Percentiles rank a stretch among this genome's conserved stretches.
phyloP scores from a whole-genome alignment of 208 protist species.

The Leishmania mexicana region DNA sequence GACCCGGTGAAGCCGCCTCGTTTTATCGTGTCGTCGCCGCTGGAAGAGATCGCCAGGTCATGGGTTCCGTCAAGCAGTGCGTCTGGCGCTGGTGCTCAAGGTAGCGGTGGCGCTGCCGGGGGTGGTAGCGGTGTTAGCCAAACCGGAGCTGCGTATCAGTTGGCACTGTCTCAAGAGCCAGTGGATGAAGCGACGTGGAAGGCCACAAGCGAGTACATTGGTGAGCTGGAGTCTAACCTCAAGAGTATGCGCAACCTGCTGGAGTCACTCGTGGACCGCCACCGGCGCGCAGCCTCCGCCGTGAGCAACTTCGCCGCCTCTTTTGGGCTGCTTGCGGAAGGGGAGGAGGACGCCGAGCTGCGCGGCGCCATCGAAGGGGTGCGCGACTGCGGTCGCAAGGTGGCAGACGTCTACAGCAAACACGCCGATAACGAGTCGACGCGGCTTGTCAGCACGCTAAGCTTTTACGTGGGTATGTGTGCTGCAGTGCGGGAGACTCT shows the following conservation, averaged over 20 bases:
- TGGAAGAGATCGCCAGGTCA: conserved; percentile 36
- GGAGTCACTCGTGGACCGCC: conserved; percentile 30
- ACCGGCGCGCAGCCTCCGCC: conserved; percentile 22
- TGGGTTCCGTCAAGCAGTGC: conserved; percentile 10
- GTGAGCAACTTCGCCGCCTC: conserved; percentile 34
- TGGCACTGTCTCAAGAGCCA: conserved; percentile 28
- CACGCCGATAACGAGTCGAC: conserved; percentile 73
- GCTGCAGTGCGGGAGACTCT: conserved; percentile 70
- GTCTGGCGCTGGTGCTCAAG: background rate
- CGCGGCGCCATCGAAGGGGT: conserved; percentile 55
- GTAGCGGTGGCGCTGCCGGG: background rate
- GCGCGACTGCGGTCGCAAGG: conserved; percentile 58
- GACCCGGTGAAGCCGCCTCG: conserved; percentile 39
- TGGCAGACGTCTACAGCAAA: conserved; percentile 54
- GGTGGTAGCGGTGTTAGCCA: conserved; percentile 5
- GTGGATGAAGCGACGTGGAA: conserved; percentile 36
- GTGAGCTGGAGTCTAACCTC: conserved; percentile 29
- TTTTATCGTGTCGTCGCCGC: conserved; percentile 32
- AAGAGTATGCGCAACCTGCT: conserved; percentile 35
- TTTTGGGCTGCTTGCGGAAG: conserved; percentile 37
- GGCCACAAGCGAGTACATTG: conserved; percentile 31
- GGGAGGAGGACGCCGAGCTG: conserved; percentile 60
- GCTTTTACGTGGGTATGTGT: conserved; percentile 88
- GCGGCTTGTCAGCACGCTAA: conserved; percentile 80
- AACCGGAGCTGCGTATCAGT: conserved; percentile 28